Base-by-base conservation (phyloP, 1,284 basidiomycete genomes). In the Pseudozyma sp. region DNA sequence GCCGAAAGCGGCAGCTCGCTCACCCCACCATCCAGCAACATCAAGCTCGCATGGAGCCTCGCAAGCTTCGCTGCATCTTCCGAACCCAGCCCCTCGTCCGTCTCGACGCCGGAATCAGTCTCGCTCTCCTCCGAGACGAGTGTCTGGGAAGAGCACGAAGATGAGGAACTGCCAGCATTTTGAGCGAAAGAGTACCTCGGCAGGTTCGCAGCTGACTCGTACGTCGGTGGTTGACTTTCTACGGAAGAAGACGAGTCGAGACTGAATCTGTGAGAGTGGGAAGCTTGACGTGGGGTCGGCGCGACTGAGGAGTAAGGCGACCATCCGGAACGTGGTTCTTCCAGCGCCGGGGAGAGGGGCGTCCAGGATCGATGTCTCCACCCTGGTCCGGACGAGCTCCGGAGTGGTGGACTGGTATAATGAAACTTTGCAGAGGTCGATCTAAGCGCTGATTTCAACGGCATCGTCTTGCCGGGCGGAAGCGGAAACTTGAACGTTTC, bases 401-500 rank as follows among this genome's bases (percentile, higher is more conserved):
- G n/a, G 24, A 65, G 40, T n/a, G 46, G 40, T 2, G 55, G 62
- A 40, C 57, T 60, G 7, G 29, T 24, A n/a, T 44, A 7, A 7
- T 7, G 7, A 33, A 49, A 44, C 3, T 35, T 17, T 45, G 39
- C 35, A 5, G 37, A 29, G 10, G 33, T 51, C 34, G 48, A 37
- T 2, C 55, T n/a, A 9, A 69, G 14, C 5, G 60, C 67, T 5
- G 67, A 69, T 31, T 69, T 69, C n/a, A 63, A 48, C 10, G 19
- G 17, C 16, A 34, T 2, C 24, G 19, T 14, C 52, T 46, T 58
- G 19, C 40, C 31, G 9, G 71, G 66, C 6, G 71, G 71, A 0
- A 69, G 46, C 0, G 66, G 71, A 33, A 69, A 74, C 5, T 31
- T 51, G 46, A 74, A 74, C 16, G 66, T 69, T 31, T 74, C 71